These are phyloP conservation scores for Cladosporium sp. DNA, from an alignment of 2,329 filamentous ascomycete genomes.

Conservation along the genomic window DNA sequence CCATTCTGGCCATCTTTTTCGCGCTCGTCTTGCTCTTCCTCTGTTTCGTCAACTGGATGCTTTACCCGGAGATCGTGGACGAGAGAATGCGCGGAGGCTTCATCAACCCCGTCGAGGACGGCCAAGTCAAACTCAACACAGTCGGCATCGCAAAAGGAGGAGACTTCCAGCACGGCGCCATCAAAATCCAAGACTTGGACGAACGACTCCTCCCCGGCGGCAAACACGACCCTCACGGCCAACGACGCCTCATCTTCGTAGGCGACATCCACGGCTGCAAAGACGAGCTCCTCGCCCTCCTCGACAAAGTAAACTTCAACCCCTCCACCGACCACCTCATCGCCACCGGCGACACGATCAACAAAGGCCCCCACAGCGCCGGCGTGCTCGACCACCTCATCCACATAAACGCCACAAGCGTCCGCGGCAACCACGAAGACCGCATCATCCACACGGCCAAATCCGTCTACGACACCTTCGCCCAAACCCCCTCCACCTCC, in stretches of 20 bases:
- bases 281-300: constrained; percentile 55
- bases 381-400: constrained; percentile 75
- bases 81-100: constrained; percentile 5
- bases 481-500: not conserved
- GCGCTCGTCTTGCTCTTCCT: not conserved
- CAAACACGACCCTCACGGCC: constrained; percentile 29
- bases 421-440: constrained; percentile 93
- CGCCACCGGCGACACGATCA: constrained; percentile 72
- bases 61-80: constrained; percentile 8
- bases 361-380: constrained; percentile 77
- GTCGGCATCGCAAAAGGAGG: constrained; percentile 28
- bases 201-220: constrained; percentile 30
- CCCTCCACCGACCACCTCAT: constrained; percentile 65
- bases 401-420: constrained; percentile 67
- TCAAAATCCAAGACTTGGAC: constrained; percentile 44
- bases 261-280: constrained; percentile 93
- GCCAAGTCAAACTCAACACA: constrained; percentile 13
- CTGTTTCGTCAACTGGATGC: not conserved
- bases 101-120: constrained; percentile 3
- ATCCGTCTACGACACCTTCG: constrained; percentile 9
- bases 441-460: constrained; percentile 57
- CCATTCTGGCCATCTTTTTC: not conserved
- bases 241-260: constrained; percentile 68
- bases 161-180: constrained; percentile 15
- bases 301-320: constrained; percentile 63